Base-by-base conservation (phyloP, 108 stramenopile species). In the Nitzschia sp. region DNA sequence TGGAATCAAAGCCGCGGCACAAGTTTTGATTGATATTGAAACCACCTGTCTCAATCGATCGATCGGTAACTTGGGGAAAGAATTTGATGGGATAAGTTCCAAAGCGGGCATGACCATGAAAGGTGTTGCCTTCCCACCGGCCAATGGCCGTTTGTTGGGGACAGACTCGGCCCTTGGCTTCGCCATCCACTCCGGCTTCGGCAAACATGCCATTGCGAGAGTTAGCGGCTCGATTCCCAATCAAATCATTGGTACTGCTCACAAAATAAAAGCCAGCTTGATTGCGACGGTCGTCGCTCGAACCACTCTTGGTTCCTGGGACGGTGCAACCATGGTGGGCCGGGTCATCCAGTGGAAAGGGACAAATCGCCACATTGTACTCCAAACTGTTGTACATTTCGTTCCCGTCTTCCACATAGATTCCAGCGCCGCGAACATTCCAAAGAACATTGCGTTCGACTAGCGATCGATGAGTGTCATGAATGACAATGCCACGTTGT, bases 321-420 rank as follows among this genome's bases (percentile, higher is more conserved):
- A 86, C 34, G 35, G 85, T 83, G 56, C 85, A 86, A 21, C 85
- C 85, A 35, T 75, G 68, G 13, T 78, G 55, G 23, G 34, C 51
- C 1, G n/a, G 27, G 48, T 83, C 80, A 38, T 42, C 24, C 56
- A 86, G 75, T 15, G 79, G 79, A 35, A 68, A 83, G 5, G 85
- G 85, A 66, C 85, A 86, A 28, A 81, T 79, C 0, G 70, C 81
- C 1, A 81, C 76, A 59, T 83, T 86, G 66, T 78, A 80, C n/a
- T 75, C 69, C 18, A 86, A 27, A n/a, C 66, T 65, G 54, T 86
- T 86, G 73, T 75, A 71, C 85, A 86, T 86, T 49, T 86, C 85
- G 46, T 86, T 86, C n/a, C 85, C 85, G 68, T 83, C 85, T 54
- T 86, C 85, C 49, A 83, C 70, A 46, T 86, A 86, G 32, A 86